These are phyloP conservation scores for Colletotrichum sp. DNA, from an alignment of 2,329 filamentous ascomycete species.

Conservation along the genomic window DNA sequence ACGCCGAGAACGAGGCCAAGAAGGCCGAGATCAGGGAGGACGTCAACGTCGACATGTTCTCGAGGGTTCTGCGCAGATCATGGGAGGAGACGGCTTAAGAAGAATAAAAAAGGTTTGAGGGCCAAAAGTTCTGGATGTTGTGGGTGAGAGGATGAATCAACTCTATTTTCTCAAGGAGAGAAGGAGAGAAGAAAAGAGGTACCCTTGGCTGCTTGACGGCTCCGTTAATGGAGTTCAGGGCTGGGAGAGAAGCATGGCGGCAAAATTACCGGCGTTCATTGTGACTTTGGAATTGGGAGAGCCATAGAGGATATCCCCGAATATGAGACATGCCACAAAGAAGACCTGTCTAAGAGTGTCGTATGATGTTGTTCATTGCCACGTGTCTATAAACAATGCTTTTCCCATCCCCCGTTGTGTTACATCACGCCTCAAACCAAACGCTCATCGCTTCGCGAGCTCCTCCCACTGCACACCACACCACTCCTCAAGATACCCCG, in stretches of 20 bases:
- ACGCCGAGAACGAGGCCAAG: conserved; percentile 97
- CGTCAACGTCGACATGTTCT: conserved; percentile 88
- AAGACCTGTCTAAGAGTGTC: conserved; percentile 1
- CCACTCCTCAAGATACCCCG: conserved; percentile 93
- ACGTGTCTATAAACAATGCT: not conserved
- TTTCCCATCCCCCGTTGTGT: conserved; percentile 28
- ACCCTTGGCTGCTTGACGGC: conserved; percentile 10
- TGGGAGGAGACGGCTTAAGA: conserved; percentile 79
- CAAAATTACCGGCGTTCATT: conserved; percentile 25
- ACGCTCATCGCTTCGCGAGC: conserved; percentile 44
- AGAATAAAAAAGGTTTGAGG: not conserved
- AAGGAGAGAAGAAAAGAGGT: not conserved
- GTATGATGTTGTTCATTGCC: not conserved
- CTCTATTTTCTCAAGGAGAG: not conserved
- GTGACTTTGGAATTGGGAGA: conserved; percentile 23
- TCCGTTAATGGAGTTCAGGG: conserved; percentile 20
- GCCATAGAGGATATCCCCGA: conserved; percentile 23
- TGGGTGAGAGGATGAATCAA: not conserved
- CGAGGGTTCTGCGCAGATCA: conserved; percentile 78
- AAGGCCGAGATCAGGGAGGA: conserved; percentile 95
- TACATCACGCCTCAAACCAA: not conserved
- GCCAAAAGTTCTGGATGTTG: not conserved
- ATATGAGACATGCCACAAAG: conserved; percentile 22
- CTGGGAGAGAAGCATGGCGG: conserved; percentile 22
- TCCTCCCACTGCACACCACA: conserved; percentile 99